Conservation (phyloP, 2,329 filamentous ascomycete species). For the Lachnellula arida region DNA sequence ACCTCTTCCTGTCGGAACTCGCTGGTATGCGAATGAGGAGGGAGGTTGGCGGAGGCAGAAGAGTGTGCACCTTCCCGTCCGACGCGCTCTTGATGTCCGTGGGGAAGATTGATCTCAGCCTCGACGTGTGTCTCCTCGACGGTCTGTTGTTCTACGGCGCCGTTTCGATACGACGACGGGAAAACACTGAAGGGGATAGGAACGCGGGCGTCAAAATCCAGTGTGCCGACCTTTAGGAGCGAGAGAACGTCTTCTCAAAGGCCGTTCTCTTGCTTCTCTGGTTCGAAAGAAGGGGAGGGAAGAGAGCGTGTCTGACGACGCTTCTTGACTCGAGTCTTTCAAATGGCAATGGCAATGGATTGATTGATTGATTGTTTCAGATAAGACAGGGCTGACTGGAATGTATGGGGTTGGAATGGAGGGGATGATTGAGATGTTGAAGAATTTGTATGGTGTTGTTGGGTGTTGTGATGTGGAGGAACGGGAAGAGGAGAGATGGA, state of each 20-base stretch:
- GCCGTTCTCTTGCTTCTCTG: slow-evolving; percentile 60
- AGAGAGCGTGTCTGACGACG: slow-evolving; percentile 29
- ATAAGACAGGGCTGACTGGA: slow-evolving; percentile 2
- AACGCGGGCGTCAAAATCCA: slow-evolving; percentile 99
- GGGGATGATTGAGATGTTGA: neutral
- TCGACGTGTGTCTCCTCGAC: slow-evolving; percentile 71
- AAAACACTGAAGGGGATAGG: slow-evolving; percentile 99
- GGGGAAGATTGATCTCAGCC: slow-evolving; percentile 72
- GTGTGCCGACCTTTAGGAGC: slow-evolving; percentile 79
- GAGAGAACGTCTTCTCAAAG: slow-evolving; percentile 65
- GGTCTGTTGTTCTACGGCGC: slow-evolving; percentile 54
- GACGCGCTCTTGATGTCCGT: slow-evolving; percentile 63
- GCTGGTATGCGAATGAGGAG: slow-evolving; percentile 53
- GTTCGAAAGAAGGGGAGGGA: slow-evolving; percentile 43
- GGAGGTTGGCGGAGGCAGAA: slow-evolving; percentile 62
- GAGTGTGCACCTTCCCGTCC: slow-evolving; percentile 97
- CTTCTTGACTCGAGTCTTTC: slow-evolving; percentile 25
- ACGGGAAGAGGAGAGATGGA: neutral
- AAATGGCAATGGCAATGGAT: slow-evolving; percentile 5
- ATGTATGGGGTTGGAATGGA: slow-evolving; percentile 6
- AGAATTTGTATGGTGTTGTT: neutral
- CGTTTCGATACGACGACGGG: slow-evolving; percentile 88
- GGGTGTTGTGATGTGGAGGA: neutral
- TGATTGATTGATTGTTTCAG: neutral
- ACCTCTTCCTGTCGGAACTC: slow-evolving; percentile 70